Conservation (phyloP, 331 rosid genomes). For the Acacia concinna region DNA sequence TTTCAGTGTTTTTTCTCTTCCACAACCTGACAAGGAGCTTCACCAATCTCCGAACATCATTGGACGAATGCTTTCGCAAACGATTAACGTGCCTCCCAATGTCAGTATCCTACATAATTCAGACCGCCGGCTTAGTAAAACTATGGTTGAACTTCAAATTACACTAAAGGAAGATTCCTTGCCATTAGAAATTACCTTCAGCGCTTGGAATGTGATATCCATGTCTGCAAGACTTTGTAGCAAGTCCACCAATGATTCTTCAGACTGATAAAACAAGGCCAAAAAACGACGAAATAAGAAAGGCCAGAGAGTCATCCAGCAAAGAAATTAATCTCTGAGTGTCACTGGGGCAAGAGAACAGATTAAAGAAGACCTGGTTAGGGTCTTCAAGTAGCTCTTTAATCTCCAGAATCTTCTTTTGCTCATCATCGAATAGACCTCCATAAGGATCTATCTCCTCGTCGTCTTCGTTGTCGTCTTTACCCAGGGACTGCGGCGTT, state of each 20-base stretch:
- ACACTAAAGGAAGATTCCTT: neutral
- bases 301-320: neutral
- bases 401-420: slow-evolving; percentile 79
- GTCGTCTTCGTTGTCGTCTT: slow-evolving; percentile 34
- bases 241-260: slow-evolving; percentile 74
- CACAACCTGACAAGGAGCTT: slow-evolving; percentile 89
- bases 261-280: slow-evolving; percentile 51
- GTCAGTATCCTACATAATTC: slow-evolving; percentile 74
- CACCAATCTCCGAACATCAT: slow-evolving; percentile 89
- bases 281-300: neutral
- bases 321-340: neutral
- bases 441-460: slow-evolving; percentile 71
- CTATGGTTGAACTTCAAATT: neutral
- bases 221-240: slow-evolving; percentile 92
- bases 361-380: slow-evolving; percentile 54
- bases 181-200: slow-evolving; percentile 48
- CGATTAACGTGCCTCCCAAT: slow-evolving; percentile 96
- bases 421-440: slow-evolving; percentile 85
- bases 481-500: slow-evolving; percentile 64
- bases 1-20: neutral
- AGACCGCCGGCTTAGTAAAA: neutral
- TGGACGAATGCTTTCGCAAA: slow-evolving; percentile 80
- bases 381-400: slow-evolving; percentile 85
- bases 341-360: neutral
- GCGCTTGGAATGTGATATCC: slow-evolving; percentile 95